A percentile compares a stretch with the other conserved stretches of the same genome.
Evolutionary conservation across 345 rosid genomes (phyloP).

Genomic region (Eucalyptus dawsonii): DNA sequence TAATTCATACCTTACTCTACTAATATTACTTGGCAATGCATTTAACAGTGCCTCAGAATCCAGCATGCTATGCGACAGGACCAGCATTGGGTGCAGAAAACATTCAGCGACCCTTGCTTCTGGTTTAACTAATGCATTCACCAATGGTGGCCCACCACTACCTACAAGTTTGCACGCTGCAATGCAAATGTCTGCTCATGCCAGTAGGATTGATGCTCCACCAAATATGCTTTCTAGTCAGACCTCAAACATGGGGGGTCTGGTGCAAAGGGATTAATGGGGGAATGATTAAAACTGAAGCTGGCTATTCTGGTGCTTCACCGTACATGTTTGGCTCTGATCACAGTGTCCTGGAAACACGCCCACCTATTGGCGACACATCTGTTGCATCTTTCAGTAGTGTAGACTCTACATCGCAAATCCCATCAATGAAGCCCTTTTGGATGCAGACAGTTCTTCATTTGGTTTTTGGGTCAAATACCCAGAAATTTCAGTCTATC

Average conservation of each 20-base stretch:
- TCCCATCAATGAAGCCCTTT: conserved; percentile 49
- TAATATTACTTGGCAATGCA: not conserved
- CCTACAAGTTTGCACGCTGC: conserved; percentile 44
- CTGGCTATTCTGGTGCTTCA: conserved; percentile 52
- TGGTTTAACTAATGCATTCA: conserved; percentile 27
- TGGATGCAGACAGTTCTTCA: conserved; percentile 63
- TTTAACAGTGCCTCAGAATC: conserved; percentile 53
- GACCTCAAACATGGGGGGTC: conserved; percentile 49
- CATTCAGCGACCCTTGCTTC: conserved; percentile 30
- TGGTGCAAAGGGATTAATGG: conserved; percentile 82
- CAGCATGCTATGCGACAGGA: conserved; percentile 44
- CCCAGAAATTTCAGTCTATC: conserved; percentile 89
- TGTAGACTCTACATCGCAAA: conserved; percentile 65
- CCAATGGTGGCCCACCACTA: conserved; percentile 59
- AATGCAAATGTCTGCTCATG: conserved; percentile 58
- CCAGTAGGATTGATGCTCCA: conserved; percentile 48
- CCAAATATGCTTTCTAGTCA: conserved; percentile 56
- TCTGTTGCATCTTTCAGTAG: conserved; percentile 65
- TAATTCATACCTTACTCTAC: not conserved
- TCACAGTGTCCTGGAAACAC: conserved; percentile 52
- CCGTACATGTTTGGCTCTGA: conserved; percentile 66
- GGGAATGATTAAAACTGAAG: conserved; percentile 70
- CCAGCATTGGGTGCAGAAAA: conserved; percentile 42
- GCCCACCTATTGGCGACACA: conserved; percentile 52
- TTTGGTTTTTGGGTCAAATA: conserved; percentile 74